Percentiles rank a stretch among this genome's conserved stretches.
Conservation (phyloP, 805 yeast genomes). For the Debaryomyces hansenii region DNA sequence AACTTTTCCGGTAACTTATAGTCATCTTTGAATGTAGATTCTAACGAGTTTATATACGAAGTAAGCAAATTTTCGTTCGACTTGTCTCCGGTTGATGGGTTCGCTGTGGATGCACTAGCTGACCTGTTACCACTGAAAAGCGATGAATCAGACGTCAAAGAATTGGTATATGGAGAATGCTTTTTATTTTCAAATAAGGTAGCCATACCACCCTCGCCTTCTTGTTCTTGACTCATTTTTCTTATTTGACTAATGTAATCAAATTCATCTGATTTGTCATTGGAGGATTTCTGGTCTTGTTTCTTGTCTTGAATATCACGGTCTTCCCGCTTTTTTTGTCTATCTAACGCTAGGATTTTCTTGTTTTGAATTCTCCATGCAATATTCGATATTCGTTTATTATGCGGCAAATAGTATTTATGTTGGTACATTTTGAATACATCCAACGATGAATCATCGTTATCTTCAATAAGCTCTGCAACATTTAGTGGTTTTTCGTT, state of each 20-base stretch:
- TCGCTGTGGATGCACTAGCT: constrained; percentile 3
- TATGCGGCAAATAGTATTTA: constrained; percentile 43
- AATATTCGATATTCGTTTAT: constrained; percentile 40
- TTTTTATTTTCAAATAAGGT: not conserved
- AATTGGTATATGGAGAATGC: constrained; percentile 3
- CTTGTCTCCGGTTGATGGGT: not conserved
- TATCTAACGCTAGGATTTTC: constrained; percentile 20
- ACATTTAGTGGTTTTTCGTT: constrained; percentile 2
- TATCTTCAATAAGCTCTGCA: constrained; percentile 21
- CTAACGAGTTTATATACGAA: constrained; percentile 39
- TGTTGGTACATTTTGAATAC: constrained; percentile 43
- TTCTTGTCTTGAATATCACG: constrained; percentile 11
- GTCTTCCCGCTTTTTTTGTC: not conserved
- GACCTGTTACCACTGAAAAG: constrained; percentile 8
- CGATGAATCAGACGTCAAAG: constrained; percentile 12
- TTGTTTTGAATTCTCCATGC: constrained; percentile 47
- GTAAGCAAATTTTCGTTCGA: constrained; percentile 2
- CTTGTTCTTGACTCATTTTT: constrained; percentile 39
- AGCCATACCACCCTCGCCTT: constrained; percentile 1
- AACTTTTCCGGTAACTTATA: constrained; percentile 12
- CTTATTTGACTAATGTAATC: constrained; percentile 48
- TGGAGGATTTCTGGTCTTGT: constrained; percentile 24
- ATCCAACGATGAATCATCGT: constrained; percentile 35
- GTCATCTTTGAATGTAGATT: constrained; percentile 33
- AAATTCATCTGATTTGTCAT: constrained; percentile 22